Evolutionary conservation across 306 rosid species (phyloP).

Genomic region (Ormosia semicastrata): DNA sequence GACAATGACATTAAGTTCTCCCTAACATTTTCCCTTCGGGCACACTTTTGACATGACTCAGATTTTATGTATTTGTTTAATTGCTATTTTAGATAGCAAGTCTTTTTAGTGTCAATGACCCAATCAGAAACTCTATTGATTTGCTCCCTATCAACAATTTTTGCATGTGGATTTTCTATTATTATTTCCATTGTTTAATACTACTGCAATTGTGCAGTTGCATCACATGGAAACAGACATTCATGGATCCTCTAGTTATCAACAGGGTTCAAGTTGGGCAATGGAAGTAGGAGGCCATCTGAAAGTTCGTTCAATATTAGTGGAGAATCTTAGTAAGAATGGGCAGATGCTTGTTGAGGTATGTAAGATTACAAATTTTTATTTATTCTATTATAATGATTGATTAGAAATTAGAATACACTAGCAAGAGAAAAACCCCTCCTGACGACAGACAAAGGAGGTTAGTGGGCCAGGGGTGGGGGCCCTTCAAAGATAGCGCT

Average conservation of each 20-base stretch:
- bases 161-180: neutral
- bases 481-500: neutral
- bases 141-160: neutral
- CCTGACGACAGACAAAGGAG: neutral
- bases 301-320: conserved; percentile 80
- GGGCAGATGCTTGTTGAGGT: conserved; percentile 98
- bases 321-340: conserved; percentile 75
- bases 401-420: neutral
- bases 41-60: neutral
- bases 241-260: conserved; percentile 55
- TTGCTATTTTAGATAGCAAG: neutral
- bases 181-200: conserved; percentile 12
- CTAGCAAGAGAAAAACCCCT: neutral
- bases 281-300: conserved; percentile 95
- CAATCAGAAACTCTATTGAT: neutral
- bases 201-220: conserved; percentile 45
- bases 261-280: conserved; percentile 95
- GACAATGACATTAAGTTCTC: neutral
- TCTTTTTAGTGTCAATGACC: neutral
- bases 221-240: conserved; percentile 58
- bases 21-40: neutral
- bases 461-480: neutral
- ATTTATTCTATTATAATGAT: neutral
- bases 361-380: neutral
- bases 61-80: neutral